Evolutionary conservation across 495 filamentous ascomycete species (phyloP).

Genomic region (Aspergillus cavernicola): DNA sequence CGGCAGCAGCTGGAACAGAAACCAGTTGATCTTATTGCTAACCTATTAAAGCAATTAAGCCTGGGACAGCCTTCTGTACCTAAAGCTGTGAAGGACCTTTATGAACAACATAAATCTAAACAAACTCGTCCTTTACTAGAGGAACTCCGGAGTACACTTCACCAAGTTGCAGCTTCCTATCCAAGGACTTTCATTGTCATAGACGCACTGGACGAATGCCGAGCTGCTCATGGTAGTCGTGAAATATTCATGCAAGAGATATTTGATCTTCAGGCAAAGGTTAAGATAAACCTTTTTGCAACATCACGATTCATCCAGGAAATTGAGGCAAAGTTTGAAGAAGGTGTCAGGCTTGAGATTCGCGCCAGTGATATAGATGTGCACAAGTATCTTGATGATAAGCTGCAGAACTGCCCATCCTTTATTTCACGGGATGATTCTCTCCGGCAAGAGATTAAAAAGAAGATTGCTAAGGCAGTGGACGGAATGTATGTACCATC

Average conservation of each 20-base stretch:
- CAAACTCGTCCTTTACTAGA: slow-evolving; percentile 26
- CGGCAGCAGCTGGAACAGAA: not conserved
- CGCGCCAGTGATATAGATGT: slow-evolving; percentile 27
- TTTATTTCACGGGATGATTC: not conserved
- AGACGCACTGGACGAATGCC: slow-evolving; percentile 40
- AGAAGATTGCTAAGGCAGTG: slow-evolving; percentile 22
- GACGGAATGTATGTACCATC: slow-evolving; percentile 38
- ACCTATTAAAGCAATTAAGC: not conserved
- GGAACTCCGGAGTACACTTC: slow-evolving; percentile 23
- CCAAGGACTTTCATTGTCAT: slow-evolving; percentile 35
- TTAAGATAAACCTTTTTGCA: slow-evolving; percentile 15
- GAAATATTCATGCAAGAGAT: slow-evolving; percentile 3
- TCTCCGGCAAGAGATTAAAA: slow-evolving; percentile 29
- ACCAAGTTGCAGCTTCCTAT: slow-evolving; percentile 18
- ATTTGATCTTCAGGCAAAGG: not conserved
- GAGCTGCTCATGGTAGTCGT: not conserved
- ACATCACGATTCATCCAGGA: slow-evolving; percentile 25
- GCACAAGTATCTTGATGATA: slow-evolving; percentile 21
- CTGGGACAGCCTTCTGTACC: not conserved
- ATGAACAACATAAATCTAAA: not conserved
- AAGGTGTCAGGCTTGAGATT: slow-evolving; percentile 20
- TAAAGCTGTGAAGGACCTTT: not conserved
- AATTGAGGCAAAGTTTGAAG: slow-evolving; percentile 13
- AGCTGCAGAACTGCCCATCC: slow-evolving; percentile 2
- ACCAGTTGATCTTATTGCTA: not conserved